Conservation (phyloP, 768 basidiomycete genomes). For the Austroboletus festivus region DNA sequence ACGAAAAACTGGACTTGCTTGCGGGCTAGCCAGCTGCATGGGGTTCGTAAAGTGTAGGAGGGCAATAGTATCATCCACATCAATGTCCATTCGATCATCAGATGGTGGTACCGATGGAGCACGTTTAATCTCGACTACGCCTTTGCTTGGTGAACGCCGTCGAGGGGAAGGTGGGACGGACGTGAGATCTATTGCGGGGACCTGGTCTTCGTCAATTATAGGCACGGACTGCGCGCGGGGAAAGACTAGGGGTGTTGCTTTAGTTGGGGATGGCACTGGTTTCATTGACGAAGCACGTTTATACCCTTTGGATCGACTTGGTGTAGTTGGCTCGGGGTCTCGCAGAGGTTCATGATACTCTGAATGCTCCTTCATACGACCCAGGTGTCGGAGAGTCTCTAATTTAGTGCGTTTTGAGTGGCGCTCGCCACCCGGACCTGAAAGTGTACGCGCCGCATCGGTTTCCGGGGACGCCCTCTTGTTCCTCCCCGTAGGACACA, state of each 20-base stretch:
- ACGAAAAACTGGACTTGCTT: conserved; percentile 10
- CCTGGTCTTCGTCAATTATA: conserved; percentile 10
- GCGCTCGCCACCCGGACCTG: conserved; percentile 15
- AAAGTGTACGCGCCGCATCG: conserved; percentile 7
- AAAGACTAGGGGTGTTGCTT: conserved; percentile 10
- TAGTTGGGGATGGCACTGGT: conserved; percentile 17
- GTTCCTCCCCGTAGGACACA: conserved; percentile 17
- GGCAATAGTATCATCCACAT: conserved; percentile 11
- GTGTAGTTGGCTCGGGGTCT: conserved; percentile 12
- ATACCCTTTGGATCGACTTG: background rate
- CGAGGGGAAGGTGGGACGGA: conserved; percentile 27
- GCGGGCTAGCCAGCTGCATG: conserved; percentile 5
- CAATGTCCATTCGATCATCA: conserved; percentile 26
- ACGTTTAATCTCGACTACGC: conserved; percentile 21
- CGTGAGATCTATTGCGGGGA: conserved; percentile 20
- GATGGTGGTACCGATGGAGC: conserved; percentile 24
- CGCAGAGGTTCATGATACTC: conserved; percentile 23
- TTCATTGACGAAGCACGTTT: conserved; percentile 24
- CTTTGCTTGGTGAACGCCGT: conserved; percentile 23
- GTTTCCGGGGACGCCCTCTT: conserved; percentile 31
- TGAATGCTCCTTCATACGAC: conserved; percentile 8
- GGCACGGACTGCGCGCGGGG: conserved; percentile 31
- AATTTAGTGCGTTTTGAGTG: conserved; percentile 28
- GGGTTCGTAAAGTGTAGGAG: conserved; percentile 25
- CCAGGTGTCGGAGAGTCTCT: conserved; percentile 14